These are phyloP conservation scores for Tubosaeta brunneosetosa DNA, from an alignment of 768 basidiomycete species.

Conservation along the genomic window DNA sequence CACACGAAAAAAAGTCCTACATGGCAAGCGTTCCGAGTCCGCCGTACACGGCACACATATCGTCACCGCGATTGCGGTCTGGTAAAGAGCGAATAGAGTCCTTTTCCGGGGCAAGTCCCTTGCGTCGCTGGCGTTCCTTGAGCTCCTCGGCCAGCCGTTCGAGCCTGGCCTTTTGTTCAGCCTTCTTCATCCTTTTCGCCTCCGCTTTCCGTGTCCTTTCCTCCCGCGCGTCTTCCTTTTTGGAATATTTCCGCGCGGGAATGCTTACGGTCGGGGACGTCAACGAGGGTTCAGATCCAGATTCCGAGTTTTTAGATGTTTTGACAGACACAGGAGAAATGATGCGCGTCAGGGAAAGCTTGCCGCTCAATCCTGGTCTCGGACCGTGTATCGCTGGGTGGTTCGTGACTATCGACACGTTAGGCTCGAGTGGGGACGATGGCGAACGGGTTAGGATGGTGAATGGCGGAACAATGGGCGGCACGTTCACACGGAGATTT, in stretches of 20 bases:
- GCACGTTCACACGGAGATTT: constrained; percentile 28
- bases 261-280: constrained; percentile 19
- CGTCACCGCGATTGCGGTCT: constrained; percentile 14
- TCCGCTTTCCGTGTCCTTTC: constrained; percentile 42
- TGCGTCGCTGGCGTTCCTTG: constrained; percentile 35
- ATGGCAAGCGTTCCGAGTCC: constrained; percentile 26
- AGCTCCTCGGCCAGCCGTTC: constrained; percentile 44
- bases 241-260: constrained; percentile 10
- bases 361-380: constrained; percentile 12
- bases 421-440: constrained; percentile 9
- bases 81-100: constrained; percentile 27
- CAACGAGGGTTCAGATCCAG: constrained; percentile 4
- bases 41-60: neutral
- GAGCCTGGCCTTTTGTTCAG: constrained; percentile 35
- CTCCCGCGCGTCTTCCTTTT: constrained; percentile 32
- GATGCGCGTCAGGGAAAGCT: constrained; percentile 26
- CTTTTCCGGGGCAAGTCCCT: constrained; percentile 26
- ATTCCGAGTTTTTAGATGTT: constrained; percentile 4
- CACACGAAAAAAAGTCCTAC: constrained; percentile 12
- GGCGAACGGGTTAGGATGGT: constrained; percentile 15
- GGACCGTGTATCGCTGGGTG: neutral
- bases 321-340: constrained; percentile 21
- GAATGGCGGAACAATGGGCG: constrained; percentile 14
- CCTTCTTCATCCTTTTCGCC: constrained; percentile 41
- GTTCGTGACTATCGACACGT: neutral